Conservation (phyloP, 1,284 basidiomycete species). For the Cryptococcus neoformans region DNA sequence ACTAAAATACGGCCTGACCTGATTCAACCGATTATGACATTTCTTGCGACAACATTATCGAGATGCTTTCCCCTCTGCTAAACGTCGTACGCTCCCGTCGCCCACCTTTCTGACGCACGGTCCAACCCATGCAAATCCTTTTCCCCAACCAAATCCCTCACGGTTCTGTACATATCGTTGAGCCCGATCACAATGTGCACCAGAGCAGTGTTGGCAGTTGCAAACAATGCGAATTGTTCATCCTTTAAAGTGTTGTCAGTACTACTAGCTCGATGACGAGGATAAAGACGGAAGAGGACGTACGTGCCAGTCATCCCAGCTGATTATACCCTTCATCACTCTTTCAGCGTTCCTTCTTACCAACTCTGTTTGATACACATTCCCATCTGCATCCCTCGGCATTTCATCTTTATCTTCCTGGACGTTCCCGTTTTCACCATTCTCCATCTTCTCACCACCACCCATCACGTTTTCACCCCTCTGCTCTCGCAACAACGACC, state of each 20-base stretch:
- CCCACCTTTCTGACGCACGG: constrained; percentile 34
- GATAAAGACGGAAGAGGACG: background rate
- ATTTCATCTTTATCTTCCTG: background rate
- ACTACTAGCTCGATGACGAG: background rate
- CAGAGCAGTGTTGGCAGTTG: constrained; percentile 40
- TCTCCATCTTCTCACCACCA: background rate
- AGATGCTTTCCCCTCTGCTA: no score
- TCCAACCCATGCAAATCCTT: constrained; percentile 40
- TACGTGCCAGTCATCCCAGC: constrained; percentile 11
- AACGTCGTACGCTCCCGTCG: background rate
- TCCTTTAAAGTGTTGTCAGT: constrained; percentile 20
- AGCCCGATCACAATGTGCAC: constrained; percentile 33
- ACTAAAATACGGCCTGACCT: no score
- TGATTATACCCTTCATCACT: constrained; percentile 7
- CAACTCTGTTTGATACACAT: constrained; percentile 5
- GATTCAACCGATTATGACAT: no score
- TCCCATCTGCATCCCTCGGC: background rate
- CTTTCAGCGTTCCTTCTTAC: constrained; percentile 6
- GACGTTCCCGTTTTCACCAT: background rate
- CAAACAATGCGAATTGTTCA: constrained; percentile 44
- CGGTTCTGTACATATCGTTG: constrained; percentile 35
- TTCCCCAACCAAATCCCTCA: constrained; percentile 41
- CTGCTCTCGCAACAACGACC: background rate
- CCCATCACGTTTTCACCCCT: background rate
- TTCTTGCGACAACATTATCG: no score